Conservation (phyloP, 2,329 filamentous ascomycete genomes). For the Phialocephala sp. region DNA sequence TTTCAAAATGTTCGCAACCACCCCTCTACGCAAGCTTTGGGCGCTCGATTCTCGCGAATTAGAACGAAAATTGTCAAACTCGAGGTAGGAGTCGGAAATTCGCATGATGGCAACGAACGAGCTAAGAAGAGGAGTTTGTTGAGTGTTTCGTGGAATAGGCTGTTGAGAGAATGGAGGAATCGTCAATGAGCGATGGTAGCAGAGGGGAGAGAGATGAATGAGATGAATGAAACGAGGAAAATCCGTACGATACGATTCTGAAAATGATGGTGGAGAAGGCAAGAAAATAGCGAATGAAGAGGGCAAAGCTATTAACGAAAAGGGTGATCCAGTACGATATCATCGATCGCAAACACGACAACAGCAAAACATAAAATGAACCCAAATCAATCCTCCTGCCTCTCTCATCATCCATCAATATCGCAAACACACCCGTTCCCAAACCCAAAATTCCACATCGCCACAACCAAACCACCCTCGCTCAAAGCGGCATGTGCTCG, state of each 20-base stretch:
- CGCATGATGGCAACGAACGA: too few species aligned
- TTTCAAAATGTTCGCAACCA: too few species aligned
- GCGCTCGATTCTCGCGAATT: too few species aligned
- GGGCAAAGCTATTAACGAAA: neutral
- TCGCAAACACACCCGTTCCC: too few species aligned
- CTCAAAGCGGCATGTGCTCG: conserved; percentile 19
- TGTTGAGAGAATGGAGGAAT: neutral
- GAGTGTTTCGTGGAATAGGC: neutral
- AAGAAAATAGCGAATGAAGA: neutral
- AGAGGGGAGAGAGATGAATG: neutral
- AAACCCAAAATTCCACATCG: neutral
- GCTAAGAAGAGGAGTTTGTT: too few species aligned
- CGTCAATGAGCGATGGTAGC: too few species aligned
- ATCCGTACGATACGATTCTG: too few species aligned
- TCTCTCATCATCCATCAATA: neutral
- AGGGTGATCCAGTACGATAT: neutral
- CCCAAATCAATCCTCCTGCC: neutral
- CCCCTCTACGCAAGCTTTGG: too few species aligned
- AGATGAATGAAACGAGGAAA: neutral
- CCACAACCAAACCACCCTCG: conserved; percentile 9
- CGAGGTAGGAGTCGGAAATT: too few species aligned
- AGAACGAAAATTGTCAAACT: too few species aligned
- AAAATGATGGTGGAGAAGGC: neutral
- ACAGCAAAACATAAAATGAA: neutral
- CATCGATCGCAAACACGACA: neutral